These are phyloP conservation scores for Tylopilus balloui DNA, from an alignment of 768 basidiomycete genomes.

Conservation along the genomic window DNA sequence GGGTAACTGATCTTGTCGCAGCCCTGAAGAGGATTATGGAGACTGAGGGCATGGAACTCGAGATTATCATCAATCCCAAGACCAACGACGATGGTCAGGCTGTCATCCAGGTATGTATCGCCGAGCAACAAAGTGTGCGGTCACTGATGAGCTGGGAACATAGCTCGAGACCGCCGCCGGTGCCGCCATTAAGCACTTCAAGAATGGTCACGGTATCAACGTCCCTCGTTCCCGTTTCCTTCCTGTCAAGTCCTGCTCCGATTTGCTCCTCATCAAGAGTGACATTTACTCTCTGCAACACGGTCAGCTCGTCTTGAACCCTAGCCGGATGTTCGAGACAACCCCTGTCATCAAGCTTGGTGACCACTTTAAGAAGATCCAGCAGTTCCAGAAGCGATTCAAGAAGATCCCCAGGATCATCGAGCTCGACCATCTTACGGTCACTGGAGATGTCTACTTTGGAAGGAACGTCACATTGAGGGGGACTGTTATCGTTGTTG, in stretches of 20 bases:
- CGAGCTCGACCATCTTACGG: constrained; percentile 72
- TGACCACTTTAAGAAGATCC: constrained; percentile 73
- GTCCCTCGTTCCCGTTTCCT: constrained; percentile 71
- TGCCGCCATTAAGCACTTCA: constrained; percentile 71
- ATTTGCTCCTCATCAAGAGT: constrained; percentile 61
- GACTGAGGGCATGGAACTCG: constrained; percentile 61
- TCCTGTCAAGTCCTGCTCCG: constrained; percentile 60
- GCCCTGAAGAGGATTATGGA: constrained; percentile 77
- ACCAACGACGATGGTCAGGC: constrained; percentile 62
- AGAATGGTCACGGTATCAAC: constrained; percentile 64
- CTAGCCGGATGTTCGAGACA: constrained; percentile 51
- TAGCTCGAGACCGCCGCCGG: constrained; percentile 73
- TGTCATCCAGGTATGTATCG: constrained; percentile 53
- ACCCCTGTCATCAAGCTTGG: constrained; percentile 76
- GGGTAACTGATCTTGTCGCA: constrained; percentile 17
- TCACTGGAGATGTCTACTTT: constrained; percentile 64
- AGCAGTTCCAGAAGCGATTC: constrained; percentile 70
- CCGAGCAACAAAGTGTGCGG: neutral
- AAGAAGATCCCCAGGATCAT: constrained; percentile 69
- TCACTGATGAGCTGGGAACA: neutral
- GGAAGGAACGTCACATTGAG: constrained; percentile 60
- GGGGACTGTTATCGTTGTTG: constrained; percentile 71
- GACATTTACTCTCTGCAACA: constrained; percentile 69
- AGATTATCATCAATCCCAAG: constrained; percentile 78
- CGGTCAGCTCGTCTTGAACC: constrained; percentile 62